Evolutionary conservation across 768 basidiomycete species (phyloP).

Genomic region (Coprinopsis marcescibilis): DNA sequence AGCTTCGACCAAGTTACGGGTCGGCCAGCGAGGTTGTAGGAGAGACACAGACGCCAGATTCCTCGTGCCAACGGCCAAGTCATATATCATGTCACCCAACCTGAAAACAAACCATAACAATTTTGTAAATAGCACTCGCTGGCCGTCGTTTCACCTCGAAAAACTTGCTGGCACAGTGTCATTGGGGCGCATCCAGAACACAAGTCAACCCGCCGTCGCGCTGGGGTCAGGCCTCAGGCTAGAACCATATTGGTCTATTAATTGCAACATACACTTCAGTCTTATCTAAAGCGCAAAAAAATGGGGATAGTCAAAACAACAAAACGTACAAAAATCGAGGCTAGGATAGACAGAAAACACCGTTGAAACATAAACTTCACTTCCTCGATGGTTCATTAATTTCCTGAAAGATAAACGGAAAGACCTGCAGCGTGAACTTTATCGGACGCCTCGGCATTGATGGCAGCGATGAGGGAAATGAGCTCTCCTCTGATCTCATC

Average conservation of each 20-base stretch:
- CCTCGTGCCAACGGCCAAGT: no score
- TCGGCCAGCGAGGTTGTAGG: constrained; percentile 55
- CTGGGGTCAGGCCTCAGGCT: no score
- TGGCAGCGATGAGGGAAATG: constrained; percentile 61
- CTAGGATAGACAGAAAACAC: constrained; percentile 14
- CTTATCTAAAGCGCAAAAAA: constrained; percentile 1
- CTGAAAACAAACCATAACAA: constrained; percentile 16
- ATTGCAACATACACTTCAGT: neutral
- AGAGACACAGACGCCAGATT: neutral
- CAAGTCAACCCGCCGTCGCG: no score
- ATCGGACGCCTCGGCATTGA: constrained; percentile 70
- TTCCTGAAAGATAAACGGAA: constrained; percentile 42
- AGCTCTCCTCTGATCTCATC: constrained; percentile 75
- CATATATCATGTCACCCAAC: neutral
- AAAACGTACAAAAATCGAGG: constrained; percentile 12
- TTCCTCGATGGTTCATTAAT: constrained; percentile 21
- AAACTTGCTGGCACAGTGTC: no score
- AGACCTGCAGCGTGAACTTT: constrained; percentile 82
- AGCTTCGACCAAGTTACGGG: constrained; percentile 34
- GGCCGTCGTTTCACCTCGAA: neutral
- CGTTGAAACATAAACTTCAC: constrained; percentile 10
- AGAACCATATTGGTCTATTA: no score
- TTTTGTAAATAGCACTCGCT: neutral
- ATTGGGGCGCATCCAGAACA: no score
- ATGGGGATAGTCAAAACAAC: constrained; percentile 10